These are phyloP conservation scores for Trichoderma sp. DNA, from an alignment of 2,329 filamentous ascomycete genomes.

Conservation along the genomic window DNA sequence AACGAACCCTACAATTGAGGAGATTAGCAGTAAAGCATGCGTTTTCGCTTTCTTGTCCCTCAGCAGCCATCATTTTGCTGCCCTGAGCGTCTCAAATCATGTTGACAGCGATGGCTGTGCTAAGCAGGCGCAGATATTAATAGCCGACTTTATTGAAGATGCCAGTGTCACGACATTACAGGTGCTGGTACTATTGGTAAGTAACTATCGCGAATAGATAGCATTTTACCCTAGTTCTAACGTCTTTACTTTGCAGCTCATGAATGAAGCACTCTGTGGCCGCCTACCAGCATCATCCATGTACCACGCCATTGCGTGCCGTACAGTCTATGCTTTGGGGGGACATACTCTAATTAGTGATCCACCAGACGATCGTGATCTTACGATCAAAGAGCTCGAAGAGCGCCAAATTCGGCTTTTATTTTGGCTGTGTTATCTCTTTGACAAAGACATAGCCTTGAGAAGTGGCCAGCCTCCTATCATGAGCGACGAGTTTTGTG, in stretches of 20 bases:
- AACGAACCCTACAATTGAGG: constrained; percentile 33
- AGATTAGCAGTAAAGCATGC: constrained; percentile 48
- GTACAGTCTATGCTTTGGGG: constrained; percentile 54
- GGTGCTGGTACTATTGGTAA: constrained; percentile 53
- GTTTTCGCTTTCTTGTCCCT: constrained; percentile 54
- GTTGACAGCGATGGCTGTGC: constrained; percentile 49
- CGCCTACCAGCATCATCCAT: constrained; percentile 51
- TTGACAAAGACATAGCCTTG: constrained; percentile 61
- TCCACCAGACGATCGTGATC: constrained; percentile 19
- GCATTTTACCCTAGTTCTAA: background rate
- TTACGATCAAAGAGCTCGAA: constrained; percentile 36
- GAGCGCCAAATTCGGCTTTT: constrained; percentile 45
- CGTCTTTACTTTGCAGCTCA: constrained; percentile 36
- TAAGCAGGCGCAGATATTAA: constrained; percentile 46
- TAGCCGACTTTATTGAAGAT: constrained; percentile 50
- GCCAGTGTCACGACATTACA: constrained; percentile 50
- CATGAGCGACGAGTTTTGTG: constrained; percentile 56
- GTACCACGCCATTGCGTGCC: constrained; percentile 50
- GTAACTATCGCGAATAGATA: constrained; percentile 30
- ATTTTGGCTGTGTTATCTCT: constrained; percentile 59
- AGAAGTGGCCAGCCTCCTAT: constrained; percentile 57
- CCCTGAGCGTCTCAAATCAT: constrained; percentile 14
- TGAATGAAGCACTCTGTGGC: constrained; percentile 52
- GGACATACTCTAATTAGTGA: constrained; percentile 44
- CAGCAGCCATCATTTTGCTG: constrained; percentile 34